These are phyloP conservation scores for Fusarium concolor DNA, from an alignment of 2,329 filamentous ascomycete species.

Conservation along the genomic window DNA sequence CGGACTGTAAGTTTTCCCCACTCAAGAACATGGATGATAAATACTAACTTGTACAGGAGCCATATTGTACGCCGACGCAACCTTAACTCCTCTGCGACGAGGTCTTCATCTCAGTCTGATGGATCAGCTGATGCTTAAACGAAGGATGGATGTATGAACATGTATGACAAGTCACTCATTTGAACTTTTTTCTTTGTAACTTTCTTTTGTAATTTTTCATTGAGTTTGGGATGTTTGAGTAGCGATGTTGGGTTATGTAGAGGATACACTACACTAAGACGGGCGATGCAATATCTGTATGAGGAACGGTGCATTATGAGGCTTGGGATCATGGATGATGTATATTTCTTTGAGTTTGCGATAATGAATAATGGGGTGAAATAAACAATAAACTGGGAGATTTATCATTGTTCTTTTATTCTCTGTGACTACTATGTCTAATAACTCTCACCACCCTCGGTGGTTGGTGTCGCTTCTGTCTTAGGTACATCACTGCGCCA, in stretches of 20 bases:
- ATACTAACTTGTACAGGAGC: slow-evolving; percentile 18
- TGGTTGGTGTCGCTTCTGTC: not conserved
- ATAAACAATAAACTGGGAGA: slow-evolving; percentile 19
- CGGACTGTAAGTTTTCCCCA: slow-evolving; percentile 39
- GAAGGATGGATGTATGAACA: slow-evolving; percentile 9
- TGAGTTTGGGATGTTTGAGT: slow-evolving; percentile 13
- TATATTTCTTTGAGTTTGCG: slow-evolving; percentile 3
- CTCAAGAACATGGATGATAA: fast-evolving
- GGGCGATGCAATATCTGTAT: slow-evolving; percentile 38
- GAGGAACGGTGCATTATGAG: slow-evolving; percentile 11
- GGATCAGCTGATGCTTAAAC: slow-evolving; percentile 36
- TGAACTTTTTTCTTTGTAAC: not conserved
- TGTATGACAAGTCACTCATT: slow-evolving; percentile 27
- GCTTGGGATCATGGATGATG: not conserved
- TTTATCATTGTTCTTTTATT: fast-evolving
- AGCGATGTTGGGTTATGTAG: slow-evolving; percentile 25
- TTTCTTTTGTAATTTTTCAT: not conserved
- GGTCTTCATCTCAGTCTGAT: slow-evolving; percentile 38
- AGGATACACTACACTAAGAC: slow-evolving; percentile 29
- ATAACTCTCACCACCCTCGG: too few species aligned
- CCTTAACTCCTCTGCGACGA: slow-evolving; percentile 29
- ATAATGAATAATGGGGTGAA: slow-evolving; percentile 1
- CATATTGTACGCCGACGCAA: slow-evolving; percentile 37
- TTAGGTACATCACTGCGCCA: slow-evolving; percentile 42
- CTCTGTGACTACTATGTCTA: not conserved